These are phyloP conservation scores for Cordia subcordata DNA, from an alignment of 257 asterid genomes.

Conservation along the genomic window DNA sequence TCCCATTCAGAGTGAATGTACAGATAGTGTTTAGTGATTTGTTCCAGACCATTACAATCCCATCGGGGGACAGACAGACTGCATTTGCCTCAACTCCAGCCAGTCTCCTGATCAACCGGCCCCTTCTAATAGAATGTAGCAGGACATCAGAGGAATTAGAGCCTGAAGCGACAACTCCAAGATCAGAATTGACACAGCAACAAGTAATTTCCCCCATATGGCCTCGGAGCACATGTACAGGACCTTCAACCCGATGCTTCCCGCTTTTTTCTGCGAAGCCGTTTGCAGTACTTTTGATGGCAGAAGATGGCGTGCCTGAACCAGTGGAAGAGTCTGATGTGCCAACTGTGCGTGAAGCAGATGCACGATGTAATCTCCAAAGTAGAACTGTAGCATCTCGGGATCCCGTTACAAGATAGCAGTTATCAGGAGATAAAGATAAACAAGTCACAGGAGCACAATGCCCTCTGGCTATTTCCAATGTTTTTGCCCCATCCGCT, in stretches of 20 bases:
- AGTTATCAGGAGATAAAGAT: conserved; percentile 75
- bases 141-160: conserved; percentile 72
- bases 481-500: conserved; percentile 88
- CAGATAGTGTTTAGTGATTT: conserved; percentile 44
- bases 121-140: conserved; percentile 83
- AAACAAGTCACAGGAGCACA: conserved; percentile 94
- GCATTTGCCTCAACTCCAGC: conserved; percentile 78
- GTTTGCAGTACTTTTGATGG: conserved; percentile 34
- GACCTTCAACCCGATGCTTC: conserved; percentile 78
- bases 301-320: conserved; percentile 56
- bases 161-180: conserved; percentile 89
- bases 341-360: conserved; percentile 42
- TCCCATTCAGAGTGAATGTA: conserved; percentile 78
- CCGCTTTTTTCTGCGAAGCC: conserved; percentile 44
- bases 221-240: conserved; percentile 88
- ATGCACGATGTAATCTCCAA: conserved; percentile 74
- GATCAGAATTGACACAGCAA: conserved; percentile 86
- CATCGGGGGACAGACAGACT: conserved; percentile 77
- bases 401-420: conserved; percentile 88
- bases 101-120: conserved; percentile 74
- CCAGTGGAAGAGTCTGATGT: conserved; percentile 50
- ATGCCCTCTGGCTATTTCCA: conserved; percentile 94
- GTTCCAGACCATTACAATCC: conserved; percentile 74
- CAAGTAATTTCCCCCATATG: conserved; percentile 78
- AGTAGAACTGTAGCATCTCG: conserved; percentile 79